These are phyloP conservation scores for Cystobasidiaceae sp. DNA, from an alignment of 1,284 basidiomycete species.

Conservation along the genomic window DNA sequence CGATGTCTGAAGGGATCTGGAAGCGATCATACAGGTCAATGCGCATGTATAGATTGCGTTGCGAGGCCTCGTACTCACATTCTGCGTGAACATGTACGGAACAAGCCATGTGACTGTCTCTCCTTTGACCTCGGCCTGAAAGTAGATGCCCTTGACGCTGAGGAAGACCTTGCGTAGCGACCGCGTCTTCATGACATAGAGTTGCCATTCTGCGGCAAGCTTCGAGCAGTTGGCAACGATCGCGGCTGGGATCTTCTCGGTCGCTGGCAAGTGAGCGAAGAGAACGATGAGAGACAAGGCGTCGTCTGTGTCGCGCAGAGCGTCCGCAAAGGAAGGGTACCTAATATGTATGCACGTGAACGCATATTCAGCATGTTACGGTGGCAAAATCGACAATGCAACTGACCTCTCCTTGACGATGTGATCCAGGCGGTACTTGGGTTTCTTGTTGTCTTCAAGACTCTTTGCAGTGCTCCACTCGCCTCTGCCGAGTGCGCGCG, in stretches of 20 bases:
- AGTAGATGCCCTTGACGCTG: conserved; percentile 98
- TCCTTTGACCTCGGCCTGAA: conserved; percentile 90
- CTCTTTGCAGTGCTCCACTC: conserved; percentile 96
- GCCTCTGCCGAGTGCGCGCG: conserved; percentile 82
- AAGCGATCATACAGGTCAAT: neutral
- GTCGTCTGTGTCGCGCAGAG: conserved; percentile 93
- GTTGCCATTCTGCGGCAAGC: conserved; percentile 64
- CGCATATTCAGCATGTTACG: neutral
- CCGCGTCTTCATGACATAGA: conserved; percentile 86
- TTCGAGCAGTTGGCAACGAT: conserved; percentile 87
- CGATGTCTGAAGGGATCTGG: conserved; percentile 91
- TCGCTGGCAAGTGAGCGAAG: conserved; percentile 80
- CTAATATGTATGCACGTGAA: conserved; percentile 51
- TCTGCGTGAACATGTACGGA: conserved; percentile 96
- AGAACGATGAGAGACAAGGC: conserved; percentile 92
- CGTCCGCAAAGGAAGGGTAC: conserved; percentile 95
- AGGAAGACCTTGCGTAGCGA: conserved; percentile 87
- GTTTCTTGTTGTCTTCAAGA: conserved; percentile 79
- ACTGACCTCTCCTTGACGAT: conserved; percentile 90
- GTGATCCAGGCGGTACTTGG: conserved; percentile 78
- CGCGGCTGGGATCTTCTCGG: conserved; percentile 68
- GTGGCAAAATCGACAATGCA: neutral
- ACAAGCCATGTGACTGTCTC: conserved; percentile 91
- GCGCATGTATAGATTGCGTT: neutral
- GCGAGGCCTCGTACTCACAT: conserved; percentile 54